Evolutionary conservation across 495 filamentous ascomycete genomes (phyloP).

Genomic region (Aspergillus sclerotiicarbonarius): DNA sequence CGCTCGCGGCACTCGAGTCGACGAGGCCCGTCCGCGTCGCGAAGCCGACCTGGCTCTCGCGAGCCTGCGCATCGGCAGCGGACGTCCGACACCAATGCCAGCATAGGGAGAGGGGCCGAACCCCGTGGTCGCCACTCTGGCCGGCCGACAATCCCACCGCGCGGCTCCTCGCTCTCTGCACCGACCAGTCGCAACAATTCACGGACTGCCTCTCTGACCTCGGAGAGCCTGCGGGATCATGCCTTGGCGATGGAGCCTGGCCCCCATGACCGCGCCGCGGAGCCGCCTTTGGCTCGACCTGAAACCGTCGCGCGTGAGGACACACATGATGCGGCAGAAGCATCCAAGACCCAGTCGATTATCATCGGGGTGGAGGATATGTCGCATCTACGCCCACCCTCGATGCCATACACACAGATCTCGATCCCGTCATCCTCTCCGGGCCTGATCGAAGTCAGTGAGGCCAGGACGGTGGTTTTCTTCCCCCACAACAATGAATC

Average conservation of each 20-base stretch:
- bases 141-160: constrained; percentile 58
- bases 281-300: constrained; percentile 23
- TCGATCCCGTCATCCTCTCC: constrained; percentile 53
- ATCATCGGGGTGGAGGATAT: constrained; percentile 36
- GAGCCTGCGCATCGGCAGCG: constrained; percentile 30
- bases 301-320: constrained; percentile 1
- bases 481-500: constrained; percentile 87
- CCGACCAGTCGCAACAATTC: constrained; percentile 68
- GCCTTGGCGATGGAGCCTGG: constrained; percentile 42
- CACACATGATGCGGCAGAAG: constrained; percentile 14
- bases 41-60: constrained; percentile 32
- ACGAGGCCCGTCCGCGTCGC: constrained; percentile 33
- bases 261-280: constrained; percentile 22
- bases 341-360: constrained; percentile 27
- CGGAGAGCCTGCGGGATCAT: constrained; percentile 63
- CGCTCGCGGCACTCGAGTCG: constrained; percentile 32
- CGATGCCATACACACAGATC: constrained; percentile 43
- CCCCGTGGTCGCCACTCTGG: constrained; percentile 26
- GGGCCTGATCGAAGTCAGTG: constrained; percentile 55
- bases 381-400: constrained; percentile 42
- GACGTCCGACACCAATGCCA: constrained; percentile 39
- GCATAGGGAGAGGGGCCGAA: constrained; percentile 23
- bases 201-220: constrained; percentile 62
- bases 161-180: constrained; percentile 67
- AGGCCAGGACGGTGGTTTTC: constrained; percentile 79